Evolutionary conservation across 495 filamentous ascomycete genomes (phyloP).

Genomic region (Aspergillus cristatus): DNA sequence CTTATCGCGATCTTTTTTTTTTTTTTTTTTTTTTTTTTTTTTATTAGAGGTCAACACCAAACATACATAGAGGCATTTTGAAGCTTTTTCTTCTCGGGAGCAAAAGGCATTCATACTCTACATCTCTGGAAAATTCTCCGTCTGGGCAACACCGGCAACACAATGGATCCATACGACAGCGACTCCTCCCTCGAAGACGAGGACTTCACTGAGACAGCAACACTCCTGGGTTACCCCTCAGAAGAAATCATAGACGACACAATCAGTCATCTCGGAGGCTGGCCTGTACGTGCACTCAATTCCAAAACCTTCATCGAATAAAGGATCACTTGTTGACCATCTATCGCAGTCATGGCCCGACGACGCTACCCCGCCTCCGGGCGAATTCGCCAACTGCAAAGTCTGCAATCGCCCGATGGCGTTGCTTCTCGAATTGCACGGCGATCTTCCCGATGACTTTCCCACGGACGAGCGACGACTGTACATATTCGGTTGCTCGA

Average conservation of each 20-base stretch:
- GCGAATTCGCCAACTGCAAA: slow-evolving; percentile 75
- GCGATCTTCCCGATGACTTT: slow-evolving; percentile 77
- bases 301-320: neutral
- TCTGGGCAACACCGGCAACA: neutral
- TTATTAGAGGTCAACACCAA: too few species aligned
- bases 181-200: slow-evolving; percentile 60
- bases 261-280: slow-evolving; percentile 83
- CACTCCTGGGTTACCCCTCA: slow-evolving; percentile 85
- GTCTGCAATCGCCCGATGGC: slow-evolving; percentile 78
- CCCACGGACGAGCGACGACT: slow-evolving; percentile 76
- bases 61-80: too few species aligned
- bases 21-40: slow-evolving; percentile 6
- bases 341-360: slow-evolving; percentile 68
- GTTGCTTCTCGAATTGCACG: slow-evolving; percentile 84
- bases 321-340: neutral
- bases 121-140: too few species aligned
- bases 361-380: slow-evolving; percentile 56
- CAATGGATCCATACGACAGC: slow-evolving; percentile 77
- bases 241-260: slow-evolving; percentile 71
- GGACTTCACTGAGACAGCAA: slow-evolving; percentile 74
- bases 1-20: slow-evolving; percentile 15
- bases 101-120: too few species aligned
- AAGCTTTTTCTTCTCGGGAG: too few species aligned
- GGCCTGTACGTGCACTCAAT: slow-evolving; percentile 57
- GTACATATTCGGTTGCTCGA: slow-evolving; percentile 73